Percentiles rank a stretch among this genome's conserved stretches.
Evolutionary conservation across 208 protist genomes (phyloP).

Genomic region (Acanthamoeba healyi): DNA sequence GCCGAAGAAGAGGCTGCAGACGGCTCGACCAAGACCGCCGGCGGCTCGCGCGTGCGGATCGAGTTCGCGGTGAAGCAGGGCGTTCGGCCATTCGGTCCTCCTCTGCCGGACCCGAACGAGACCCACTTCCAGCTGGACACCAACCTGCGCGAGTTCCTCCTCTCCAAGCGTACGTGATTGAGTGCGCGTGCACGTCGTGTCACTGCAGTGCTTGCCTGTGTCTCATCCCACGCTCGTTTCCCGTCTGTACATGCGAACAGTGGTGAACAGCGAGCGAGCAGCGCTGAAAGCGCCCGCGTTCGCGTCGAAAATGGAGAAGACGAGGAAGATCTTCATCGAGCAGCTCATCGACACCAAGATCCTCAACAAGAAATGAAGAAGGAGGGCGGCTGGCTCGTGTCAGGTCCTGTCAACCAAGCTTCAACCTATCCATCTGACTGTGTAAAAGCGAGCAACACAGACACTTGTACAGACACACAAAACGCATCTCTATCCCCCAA

Average conservation of each 20-base stretch:
- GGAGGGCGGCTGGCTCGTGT: not conserved
- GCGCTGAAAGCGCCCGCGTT: slow-evolving; percentile 17
- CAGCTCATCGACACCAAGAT: slow-evolving; percentile 50
- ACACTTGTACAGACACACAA: no score
- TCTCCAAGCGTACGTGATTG: slow-evolving; percentile 55
- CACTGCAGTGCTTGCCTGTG: no score
- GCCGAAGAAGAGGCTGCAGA: not conserved
- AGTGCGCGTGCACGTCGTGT: not conserved
- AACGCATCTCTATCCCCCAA: no score
- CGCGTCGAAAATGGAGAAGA: slow-evolving; percentile 25
- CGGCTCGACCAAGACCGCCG: not conserved
- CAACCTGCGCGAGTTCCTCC: slow-evolving; percentile 44
- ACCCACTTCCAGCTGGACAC: not conserved
- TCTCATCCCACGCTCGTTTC: no score
- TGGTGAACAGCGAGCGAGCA: slow-evolving; percentile 18
- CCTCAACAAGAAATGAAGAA: not conserved
- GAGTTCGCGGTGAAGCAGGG: slow-evolving; percentile 67
- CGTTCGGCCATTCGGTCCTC: slow-evolving; percentile 39
- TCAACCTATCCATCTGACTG: no score
- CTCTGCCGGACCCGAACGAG: not conserved
- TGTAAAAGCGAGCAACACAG: no score
- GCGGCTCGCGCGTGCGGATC: not conserved
- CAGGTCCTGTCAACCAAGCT: no score
- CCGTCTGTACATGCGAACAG: not conserved
- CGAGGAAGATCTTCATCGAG: slow-evolving; percentile 9